phyloP scores from a whole-genome alignment of 441 rosid genomes.

The Breynia disticha region DNA sequence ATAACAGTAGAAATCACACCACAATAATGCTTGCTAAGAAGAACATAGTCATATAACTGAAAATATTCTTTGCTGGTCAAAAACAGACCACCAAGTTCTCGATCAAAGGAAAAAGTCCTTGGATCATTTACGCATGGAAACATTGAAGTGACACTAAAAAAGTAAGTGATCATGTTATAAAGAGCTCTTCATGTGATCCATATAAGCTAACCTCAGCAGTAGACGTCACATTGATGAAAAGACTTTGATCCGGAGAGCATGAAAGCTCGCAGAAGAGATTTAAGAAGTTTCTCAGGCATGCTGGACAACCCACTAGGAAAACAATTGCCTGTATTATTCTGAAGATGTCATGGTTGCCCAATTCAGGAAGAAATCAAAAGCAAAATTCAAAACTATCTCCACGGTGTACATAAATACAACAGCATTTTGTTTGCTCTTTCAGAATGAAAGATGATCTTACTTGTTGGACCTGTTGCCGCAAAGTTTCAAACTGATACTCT shows the following conservation, averaged over 20 bases:
- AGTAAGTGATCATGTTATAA: background rate
- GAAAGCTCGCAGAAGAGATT: constrained; percentile 95
- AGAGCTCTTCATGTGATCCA: background rate
- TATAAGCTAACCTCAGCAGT: constrained; percentile 49
- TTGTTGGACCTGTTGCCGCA: constrained; percentile 88
- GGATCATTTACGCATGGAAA: too few relatives aligned
- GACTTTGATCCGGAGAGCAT: constrained; percentile 95
- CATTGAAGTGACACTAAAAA: too few relatives aligned
- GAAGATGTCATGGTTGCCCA: background rate
- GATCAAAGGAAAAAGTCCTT: too few relatives aligned
- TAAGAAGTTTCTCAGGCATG: constrained; percentile 90
- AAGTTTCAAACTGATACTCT: constrained; percentile 70
- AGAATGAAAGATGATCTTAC: constrained; percentile 21
- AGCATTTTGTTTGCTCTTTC: too few relatives aligned
- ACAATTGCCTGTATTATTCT: constrained; percentile 69
- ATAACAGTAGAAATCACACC: constrained; percentile 4
- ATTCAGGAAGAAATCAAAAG: background rate
- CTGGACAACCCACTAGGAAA: constrained; percentile 95
- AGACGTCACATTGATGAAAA: constrained; percentile 84
- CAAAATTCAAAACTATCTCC: too few relatives aligned
- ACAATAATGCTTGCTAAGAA: background rate
- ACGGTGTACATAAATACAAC: too few relatives aligned
- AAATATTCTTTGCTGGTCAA: too few relatives aligned
- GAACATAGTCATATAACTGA: too few relatives aligned
- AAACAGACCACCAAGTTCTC: too few relatives aligned